Percentiles rank a stretch among this genome's conserved stretches.
Evolutionary conservation across 1,284 basidiomycete genomes (phyloP).

Genomic region (Trichosporon sp.): DNA sequence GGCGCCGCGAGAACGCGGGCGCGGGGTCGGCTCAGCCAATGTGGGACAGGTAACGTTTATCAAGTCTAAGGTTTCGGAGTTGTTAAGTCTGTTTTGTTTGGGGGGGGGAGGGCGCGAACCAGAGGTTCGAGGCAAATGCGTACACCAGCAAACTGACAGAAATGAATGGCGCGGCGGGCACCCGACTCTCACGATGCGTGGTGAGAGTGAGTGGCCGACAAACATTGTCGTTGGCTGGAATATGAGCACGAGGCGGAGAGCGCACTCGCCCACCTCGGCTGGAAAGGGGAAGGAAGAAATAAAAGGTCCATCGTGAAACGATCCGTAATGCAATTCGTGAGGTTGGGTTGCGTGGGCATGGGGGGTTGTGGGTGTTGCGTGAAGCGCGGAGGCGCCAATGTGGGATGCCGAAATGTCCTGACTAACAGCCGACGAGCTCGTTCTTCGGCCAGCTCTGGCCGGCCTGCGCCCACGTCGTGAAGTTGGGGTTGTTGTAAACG

Average conservation of each 20-base stretch:
- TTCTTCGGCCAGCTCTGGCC: slow-evolving; percentile 21
- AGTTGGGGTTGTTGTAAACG: slow-evolving; percentile 54
- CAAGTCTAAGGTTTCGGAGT: slow-evolving; percentile 8
- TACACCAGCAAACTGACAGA: not conserved
- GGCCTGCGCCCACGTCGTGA: slow-evolving; percentile 50
- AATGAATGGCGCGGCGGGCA: not conserved
- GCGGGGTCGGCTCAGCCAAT: slow-evolving; percentile 17
- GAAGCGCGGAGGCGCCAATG: not conserved
- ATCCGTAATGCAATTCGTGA: slow-evolving; percentile 17
- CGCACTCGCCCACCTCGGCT: not conserved
- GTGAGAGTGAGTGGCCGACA: not conserved
- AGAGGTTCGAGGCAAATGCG: not conserved
- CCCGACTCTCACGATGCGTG: not conserved
- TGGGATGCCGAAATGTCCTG: slow-evolving; percentile 1
- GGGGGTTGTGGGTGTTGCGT: not conserved
- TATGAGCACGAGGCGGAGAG: not conserved
- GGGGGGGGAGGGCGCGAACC: not conserved
- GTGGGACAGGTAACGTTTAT: slow-evolving; percentile 15
- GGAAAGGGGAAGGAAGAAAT: not conserved
- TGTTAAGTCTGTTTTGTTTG: not conserved
- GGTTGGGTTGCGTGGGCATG: slow-evolving; percentile 7
- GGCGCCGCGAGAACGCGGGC: slow-evolving; percentile 9
- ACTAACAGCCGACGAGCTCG: slow-evolving; percentile 4
- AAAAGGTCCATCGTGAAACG: slow-evolving; percentile 20
- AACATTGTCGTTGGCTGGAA: not conserved